Percentiles rank a stretch among this genome's conserved stretches.
Evolutionary conservation across 2,329 filamentous ascomycete genomes (phyloP).

Genomic region (Penicillium griseofulvum): DNA sequence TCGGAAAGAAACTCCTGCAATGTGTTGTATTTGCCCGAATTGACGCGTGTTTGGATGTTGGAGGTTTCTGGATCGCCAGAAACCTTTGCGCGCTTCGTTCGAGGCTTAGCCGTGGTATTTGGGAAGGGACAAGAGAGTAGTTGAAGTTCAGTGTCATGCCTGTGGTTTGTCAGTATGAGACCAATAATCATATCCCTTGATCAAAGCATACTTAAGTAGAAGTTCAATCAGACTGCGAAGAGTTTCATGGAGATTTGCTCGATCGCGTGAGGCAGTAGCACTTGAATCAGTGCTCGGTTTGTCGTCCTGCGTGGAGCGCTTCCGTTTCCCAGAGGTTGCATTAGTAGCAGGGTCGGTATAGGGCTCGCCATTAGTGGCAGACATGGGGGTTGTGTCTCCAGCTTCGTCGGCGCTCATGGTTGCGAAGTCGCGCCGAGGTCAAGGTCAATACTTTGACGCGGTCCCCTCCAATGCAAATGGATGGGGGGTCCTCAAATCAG

Average conservation of each 20-base stretch:
- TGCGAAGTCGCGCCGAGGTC: constrained; percentile 24
- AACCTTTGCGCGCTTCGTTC: constrained; percentile 44
- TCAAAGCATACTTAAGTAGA: constrained; percentile 30
- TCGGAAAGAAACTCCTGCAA: constrained; percentile 44
- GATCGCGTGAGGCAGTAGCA: constrained; percentile 29
- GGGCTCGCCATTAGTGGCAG: constrained; percentile 36
- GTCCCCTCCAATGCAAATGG: constrained; percentile 13
- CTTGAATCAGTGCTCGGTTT: constrained; percentile 27
- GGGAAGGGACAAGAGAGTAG: constrained; percentile 43
- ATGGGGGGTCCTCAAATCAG: constrained; percentile 2
- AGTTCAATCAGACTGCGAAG: constrained; percentile 37
- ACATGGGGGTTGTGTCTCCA: constrained; percentile 29
- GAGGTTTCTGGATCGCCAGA: constrained; percentile 34
- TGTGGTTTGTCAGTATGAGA: constrained; percentile 27
- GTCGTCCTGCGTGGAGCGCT: constrained; percentile 38
- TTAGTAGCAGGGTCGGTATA: constrained; percentile 29
- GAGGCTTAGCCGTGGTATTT: constrained; percentile 38
- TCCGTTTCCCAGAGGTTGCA: constrained; percentile 43
- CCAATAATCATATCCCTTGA: neutral
- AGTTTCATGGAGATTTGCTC: constrained; percentile 33
- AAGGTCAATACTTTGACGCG: constrained; percentile 16
- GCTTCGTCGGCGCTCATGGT: constrained; percentile 41
- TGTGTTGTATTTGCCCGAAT: constrained; percentile 38
- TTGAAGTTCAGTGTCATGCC: constrained; percentile 45
- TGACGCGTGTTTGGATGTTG: constrained; percentile 41